Evolutionary conservation across 805 yeast genomes (phyloP), one percentile per base, ranked within the genome.

Genomic region (Kodamaea kaohsiungensis): DNA sequence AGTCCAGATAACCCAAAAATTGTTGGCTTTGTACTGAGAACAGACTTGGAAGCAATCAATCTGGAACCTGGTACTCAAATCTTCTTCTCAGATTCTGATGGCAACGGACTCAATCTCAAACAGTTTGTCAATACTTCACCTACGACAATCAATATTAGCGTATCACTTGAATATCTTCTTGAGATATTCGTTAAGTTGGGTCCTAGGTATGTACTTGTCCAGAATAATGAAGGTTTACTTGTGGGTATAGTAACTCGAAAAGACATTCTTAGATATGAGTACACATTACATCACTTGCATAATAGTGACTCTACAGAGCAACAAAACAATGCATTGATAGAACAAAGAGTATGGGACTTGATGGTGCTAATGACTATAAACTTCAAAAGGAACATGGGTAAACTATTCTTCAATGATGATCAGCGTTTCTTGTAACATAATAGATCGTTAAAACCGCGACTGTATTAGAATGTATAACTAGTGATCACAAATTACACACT

Each of bases 171-270:
- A 57, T 76, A 81, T 25, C 79, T 87, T 1, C 70, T 86, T 55
- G 87, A 87, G 37, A 70, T 91, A 19, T 93, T 95, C 66, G 80
- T 83, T 55, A 85, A 87, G 59, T 65, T 91, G 27, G 97, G 98
- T 0, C 96, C 97, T 7, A 76, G 88, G 45, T 80, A 85, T 27
- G 77, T 95, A 1, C 75, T 87, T 43, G 86, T 89, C 1, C 87
- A 86, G 52, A 77, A 83, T 8, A 69, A 78, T 30, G 95, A 92
- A 1, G 57, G 65, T 1, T 64, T 17, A 1, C 42, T 90, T 15
- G 78, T 77, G 13, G 99, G 99, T 0, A 64, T 90, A n/a, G 72
- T 96, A 1, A 90, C 97, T 0, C 79, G 92, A 54, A 95, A 95
- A 63, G 98, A 92, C 64, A 75, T 93, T 15, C 69, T 92, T 50